Evolutionary conservation across 768 basidiomycete genomes (phyloP), one percentile per base, ranked within the genome.

Genomic region (Rhodotorula sphaerocarpa): DNA sequence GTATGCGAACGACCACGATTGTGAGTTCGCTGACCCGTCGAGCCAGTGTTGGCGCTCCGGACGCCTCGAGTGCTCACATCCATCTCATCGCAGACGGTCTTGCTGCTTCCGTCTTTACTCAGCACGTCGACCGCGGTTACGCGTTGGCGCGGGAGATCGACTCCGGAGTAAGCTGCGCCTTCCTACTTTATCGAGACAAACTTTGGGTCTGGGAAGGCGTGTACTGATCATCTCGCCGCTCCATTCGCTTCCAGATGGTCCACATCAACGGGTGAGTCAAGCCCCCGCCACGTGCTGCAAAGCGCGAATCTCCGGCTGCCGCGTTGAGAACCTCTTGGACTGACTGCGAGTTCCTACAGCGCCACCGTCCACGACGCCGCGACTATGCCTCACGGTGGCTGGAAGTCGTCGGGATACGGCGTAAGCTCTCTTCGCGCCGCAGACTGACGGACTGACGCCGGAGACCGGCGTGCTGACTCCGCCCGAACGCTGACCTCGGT

Each of bases 1-100:
- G 21, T 67, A 75, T 41, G 76, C 75, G 28, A 77, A 78, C 66
- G 71, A 71, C 27, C 69, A 70, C 50, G 70, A 73, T 16, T 75
- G 71, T 43, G 20, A 11, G 63, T 51, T 10, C 3, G 14, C n/a
- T n/a, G n/a, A n/a, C 3, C 23, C n/a, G n/a, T n/a, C n/a, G n/a
- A n/a, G n/a, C n/a, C n/a, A n/a, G n/a, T n/a, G n/a, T n/a, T n/a
- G n/a, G n/a, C n/a, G n/a, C n/a, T n/a, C n/a, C n/a, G n/a, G n/a
- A n/a, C n/a, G n/a, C n/a, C n/a, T n/a, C n/a, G n/a, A n/a, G n/a
- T n/a, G n/a, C n/a, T n/a, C n/a, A n/a, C n/a, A n/a, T n/a, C n/a
- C n/a, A n/a, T n/a, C n/a, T n/a, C n/a, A n/a, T n/a, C n/a, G n/a
- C 39, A 61, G 59, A 67, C 51, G 66, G 77, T 14, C 70, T 78